Percentiles rank a stretch among this genome's conserved stretches.
These are phyloP conservation scores for Fusarium ambrosium DNA, from an alignment of 2,329 filamentous ascomycete genomes.

Conservation along the genomic window DNA sequence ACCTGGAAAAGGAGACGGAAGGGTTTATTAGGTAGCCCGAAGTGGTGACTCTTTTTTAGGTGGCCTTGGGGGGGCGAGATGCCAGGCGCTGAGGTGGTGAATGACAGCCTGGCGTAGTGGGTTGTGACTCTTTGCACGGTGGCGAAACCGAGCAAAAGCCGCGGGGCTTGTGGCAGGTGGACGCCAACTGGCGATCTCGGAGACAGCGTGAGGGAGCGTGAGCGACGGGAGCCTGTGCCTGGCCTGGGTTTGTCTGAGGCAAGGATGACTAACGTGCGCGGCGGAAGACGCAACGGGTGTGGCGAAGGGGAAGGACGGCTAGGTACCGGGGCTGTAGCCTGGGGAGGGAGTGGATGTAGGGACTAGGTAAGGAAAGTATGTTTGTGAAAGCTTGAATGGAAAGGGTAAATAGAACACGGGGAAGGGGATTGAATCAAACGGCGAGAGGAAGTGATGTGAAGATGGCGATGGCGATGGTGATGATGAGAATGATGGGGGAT, in stretches of 20 bases:
- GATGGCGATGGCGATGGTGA: slow-evolving; percentile 6
- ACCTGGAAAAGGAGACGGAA: slow-evolving; percentile 41
- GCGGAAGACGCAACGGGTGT: slow-evolving; percentile 42
- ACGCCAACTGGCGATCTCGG: slow-evolving; percentile 56
- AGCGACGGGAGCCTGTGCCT: slow-evolving; percentile 46
- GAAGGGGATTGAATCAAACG: slow-evolving; percentile 31
- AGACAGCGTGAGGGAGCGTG: slow-evolving; percentile 53
- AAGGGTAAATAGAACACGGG: slow-evolving; percentile 19
- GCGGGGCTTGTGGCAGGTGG: slow-evolving; percentile 49
- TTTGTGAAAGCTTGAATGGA: slow-evolving; percentile 27
- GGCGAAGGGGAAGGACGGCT: slow-evolving; percentile 42
- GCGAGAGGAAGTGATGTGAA: slow-evolving; percentile 6
- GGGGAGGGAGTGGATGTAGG: slow-evolving; percentile 26
- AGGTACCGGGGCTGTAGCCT: slow-evolving; percentile 39
- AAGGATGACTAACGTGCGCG: slow-evolving; percentile 43
- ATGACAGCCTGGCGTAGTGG: slow-evolving; percentile 47
- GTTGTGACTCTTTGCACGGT: slow-evolving; percentile 57
- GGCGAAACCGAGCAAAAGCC: slow-evolving; percentile 52
- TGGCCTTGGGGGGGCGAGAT: slow-evolving; percentile 53
- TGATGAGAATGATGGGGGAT: slow-evolving; percentile 9
- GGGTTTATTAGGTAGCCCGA: slow-evolving; percentile 48
- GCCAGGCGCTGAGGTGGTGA: slow-evolving; percentile 43
- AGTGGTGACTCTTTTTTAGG: slow-evolving; percentile 53
- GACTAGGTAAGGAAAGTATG: slow-evolving; percentile 20
- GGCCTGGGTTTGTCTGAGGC: slow-evolving; percentile 26